These are phyloP conservation scores for Cladosporium halotolerans DNA, from an alignment of 2,329 filamentous ascomycete species.

Conservation along the genomic window DNA sequence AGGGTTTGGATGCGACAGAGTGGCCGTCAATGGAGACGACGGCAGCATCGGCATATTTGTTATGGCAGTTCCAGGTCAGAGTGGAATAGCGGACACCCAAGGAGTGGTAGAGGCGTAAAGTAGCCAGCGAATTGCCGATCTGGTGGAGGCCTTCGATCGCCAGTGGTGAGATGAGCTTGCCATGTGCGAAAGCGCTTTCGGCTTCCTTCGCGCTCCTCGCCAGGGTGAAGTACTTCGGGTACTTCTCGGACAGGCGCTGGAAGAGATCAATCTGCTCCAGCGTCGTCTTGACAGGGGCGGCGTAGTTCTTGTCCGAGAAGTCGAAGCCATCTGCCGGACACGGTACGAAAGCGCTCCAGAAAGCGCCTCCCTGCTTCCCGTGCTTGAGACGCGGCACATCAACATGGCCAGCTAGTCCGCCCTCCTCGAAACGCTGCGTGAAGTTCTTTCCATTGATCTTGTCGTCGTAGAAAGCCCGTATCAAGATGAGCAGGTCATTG, in stretches of 20 bases:
- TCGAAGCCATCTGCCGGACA: slow-evolving; percentile 69
- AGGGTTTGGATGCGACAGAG: slow-evolving; percentile 43
- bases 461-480: slow-evolving; percentile 64
- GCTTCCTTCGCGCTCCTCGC: slow-evolving; percentile 56
- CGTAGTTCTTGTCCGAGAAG: slow-evolving; percentile 68
- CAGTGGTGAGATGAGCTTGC: slow-evolving; percentile 64
- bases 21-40: slow-evolving; percentile 48
- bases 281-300: slow-evolving; percentile 59
- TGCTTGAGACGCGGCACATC: slow-evolving; percentile 69
- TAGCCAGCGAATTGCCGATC: slow-evolving; percentile 77
- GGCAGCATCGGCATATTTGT: slow-evolving; percentile 80
- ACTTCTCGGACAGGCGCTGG: slow-evolving; percentile 55
- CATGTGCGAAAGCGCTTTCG: slow-evolving; percentile 43
- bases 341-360: slow-evolving; percentile 81
- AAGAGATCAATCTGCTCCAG: slow-evolving; percentile 71
- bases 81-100: slow-evolving; percentile 84
- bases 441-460: slow-evolving; percentile 66
- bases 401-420: slow-evolving; percentile 62
- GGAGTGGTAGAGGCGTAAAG: slow-evolving; percentile 66
- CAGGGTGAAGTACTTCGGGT: slow-evolving; percentile 64
- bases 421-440: slow-evolving; percentile 65
- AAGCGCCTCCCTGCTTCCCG: slow-evolving; percentile 75
- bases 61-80: slow-evolving; percentile 90
- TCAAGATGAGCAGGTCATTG: slow-evolving; percentile 73
- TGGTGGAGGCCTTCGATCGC: slow-evolving; percentile 88